Evolutionary conservation across 768 basidiomycete species (phyloP), one percentile per base, ranked within the genome.

Genomic region (Kwoniella botswanensis): DNA sequence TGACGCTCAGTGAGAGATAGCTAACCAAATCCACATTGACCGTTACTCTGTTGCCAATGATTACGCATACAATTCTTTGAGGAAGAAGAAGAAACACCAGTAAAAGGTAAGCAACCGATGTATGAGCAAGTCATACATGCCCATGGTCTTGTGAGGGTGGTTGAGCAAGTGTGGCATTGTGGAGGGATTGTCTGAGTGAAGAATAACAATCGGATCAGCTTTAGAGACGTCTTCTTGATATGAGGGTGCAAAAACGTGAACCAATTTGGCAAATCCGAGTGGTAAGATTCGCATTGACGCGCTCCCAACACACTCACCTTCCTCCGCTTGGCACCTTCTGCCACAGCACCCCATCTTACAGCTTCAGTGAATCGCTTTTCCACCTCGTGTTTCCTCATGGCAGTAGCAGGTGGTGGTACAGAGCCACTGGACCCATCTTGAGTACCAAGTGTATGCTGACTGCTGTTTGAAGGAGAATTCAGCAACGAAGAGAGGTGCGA

Each of bases 101-200:
- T 56, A 26, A 75, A 64, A n/a, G 71, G 68, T n/a, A 72, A 24
- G 53, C 80, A 81, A 11, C 80, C 80, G 53, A 78, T 58, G 58
- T 70, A 78, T 10, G 70, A 17, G 63, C 80, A 81, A 0, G 78
- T 75, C 22, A 81, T 70, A 58, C 80, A 81, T 41, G 80, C 75
- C 74, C 74, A 79, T 52, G 78, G 78, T 41, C 73, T 56, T 12
- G 67, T 35, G 7, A 73, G 62, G 26, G 71, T 24, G 0, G 62
- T 56, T 11, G 61, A 56, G 70, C 80, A 81, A 29, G 71, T 56
- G 17, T 67, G 42, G 66, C 80, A 81, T 41, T 43, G 44, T 46
- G 79, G 73, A 15, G 79, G 60, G 0, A 74, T 60, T 6, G 68
- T 72, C 74, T 76, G 66, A 10, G 7, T 35, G 12, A n/a, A 12